Conservation (phyloP, 345 rosid species). For the Salix brachista region DNA sequence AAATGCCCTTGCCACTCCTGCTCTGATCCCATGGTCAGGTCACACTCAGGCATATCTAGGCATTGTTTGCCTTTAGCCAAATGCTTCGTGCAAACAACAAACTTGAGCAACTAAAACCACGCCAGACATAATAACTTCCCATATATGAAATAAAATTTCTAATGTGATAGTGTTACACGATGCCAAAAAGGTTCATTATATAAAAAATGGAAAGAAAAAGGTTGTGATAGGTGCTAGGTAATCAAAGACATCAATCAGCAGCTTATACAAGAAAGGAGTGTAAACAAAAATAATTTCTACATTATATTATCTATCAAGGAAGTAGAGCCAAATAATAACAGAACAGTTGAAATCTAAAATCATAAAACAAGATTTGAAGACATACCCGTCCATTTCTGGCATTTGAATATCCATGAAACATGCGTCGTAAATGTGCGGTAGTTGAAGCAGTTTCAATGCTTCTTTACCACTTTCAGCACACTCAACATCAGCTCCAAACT, state of each 20-base stretch:
- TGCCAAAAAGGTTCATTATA: background rate
- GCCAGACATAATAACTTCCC: background rate
- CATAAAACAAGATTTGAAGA: background rate
- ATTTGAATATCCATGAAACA: slow-evolving; percentile 99
- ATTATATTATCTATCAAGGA: background rate
- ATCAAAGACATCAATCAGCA: background rate
- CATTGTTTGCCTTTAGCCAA: background rate
- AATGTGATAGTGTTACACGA: background rate
- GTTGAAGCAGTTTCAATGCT: slow-evolving; percentile 67
- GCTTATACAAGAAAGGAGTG: background rate
- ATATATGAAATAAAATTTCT: background rate
- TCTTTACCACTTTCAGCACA: slow-evolving; percentile 83
- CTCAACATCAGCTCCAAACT: slow-evolving; percentile 84
- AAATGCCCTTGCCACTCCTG: background rate
- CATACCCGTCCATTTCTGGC: slow-evolving; percentile 99
- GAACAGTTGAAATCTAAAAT: background rate
- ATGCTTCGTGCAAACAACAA: background rate
- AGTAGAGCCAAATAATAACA: background rate
- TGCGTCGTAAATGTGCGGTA: slow-evolving; percentile 82
- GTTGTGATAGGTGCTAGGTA: background rate
- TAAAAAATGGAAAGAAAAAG: background rate
- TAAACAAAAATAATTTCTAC: background rate
- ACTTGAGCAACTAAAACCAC: background rate
- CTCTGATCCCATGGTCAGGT: background rate
- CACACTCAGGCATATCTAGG: background rate